Base-by-base conservation (phyloP, 148 eudicot species). In the Rhododendron henanense region DNA sequence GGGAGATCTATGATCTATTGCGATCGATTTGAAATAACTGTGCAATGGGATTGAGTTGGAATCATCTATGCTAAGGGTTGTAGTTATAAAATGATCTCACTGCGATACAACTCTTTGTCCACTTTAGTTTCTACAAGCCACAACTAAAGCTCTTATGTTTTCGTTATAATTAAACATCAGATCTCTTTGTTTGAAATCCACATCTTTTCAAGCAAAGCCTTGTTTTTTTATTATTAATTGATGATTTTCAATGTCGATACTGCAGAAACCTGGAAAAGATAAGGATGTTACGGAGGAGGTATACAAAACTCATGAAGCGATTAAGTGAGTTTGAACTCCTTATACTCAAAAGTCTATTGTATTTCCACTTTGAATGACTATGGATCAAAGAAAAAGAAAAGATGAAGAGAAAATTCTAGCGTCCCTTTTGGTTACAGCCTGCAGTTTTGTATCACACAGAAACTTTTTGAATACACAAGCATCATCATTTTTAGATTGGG, bases 261-360 rank as follows among this genome's bases (percentile, higher is more conserved):
- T 61, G 80, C 88, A 92, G 95, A 94, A 94, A 86, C 84, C 91
- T 1, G 93, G 90, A 81, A 89, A 89, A 78, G 95, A 91, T 23
- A 91, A 88, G 87, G 96, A 91, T 92, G 92, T 94, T 25, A 93
- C 94, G 93, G 91, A 90, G 41, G 95, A 95, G 86, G 96, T 96
- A 50, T 90, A 92, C 85, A 93, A 87, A 90, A 94, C 98, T 79
- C 97, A 96, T 86, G 93, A 94, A 81, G 93, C 96, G 31, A 93
- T 96, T 69, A 91, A 92, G 99, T 96, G 93, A 94, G 99, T 92
- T 39, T 14, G 73, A 4, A 31, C 74, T 51, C 83, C 57, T 76
- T 19, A 75, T 74, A 10, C n/a, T 65, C 57, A 13, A 18, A 73
- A 59, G 69, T 75, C 45, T 23, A 13, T 65, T 78, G 77, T 25